A percentile compares a stretch with the other conserved stretches of the same genome.
phyloP scores from a whole-genome alignment of 2,329 filamentous ascomycete genomes.

The Blastomyces silverae region DNA sequence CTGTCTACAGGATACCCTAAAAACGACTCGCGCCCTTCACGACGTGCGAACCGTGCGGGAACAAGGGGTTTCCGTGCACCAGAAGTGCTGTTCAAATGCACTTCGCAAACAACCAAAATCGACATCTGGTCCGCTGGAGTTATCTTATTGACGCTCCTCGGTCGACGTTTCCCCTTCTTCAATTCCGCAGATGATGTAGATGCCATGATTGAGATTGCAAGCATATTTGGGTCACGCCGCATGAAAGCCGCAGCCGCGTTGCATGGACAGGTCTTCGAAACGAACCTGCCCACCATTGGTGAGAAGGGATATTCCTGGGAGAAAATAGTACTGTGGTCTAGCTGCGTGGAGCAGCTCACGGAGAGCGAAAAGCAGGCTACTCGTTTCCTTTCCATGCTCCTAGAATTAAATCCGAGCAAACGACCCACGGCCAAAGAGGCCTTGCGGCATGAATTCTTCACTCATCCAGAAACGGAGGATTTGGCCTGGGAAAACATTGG shows the following conservation, averaged over 20 bases:
- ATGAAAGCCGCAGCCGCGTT: conserved; percentile 79
- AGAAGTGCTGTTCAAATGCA: conserved; percentile 95
- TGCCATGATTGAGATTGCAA: conserved; percentile 93
- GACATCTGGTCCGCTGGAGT: conserved; percentile 97
- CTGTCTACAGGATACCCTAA: conserved; percentile 69
- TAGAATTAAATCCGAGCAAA: conserved; percentile 41
- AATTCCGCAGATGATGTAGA: conserved; percentile 98
- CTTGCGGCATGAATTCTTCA: conserved; percentile 42
- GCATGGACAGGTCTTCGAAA: conserved; percentile 89
- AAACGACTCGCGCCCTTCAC: conserved; percentile 77
- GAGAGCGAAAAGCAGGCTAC: conserved; percentile 43
- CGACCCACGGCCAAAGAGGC: conserved; percentile 41
- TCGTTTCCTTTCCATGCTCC: conserved; percentile 37
- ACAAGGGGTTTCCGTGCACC: conserved; percentile 94
- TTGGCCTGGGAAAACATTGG: conserved; percentile 18
- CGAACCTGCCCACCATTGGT: conserved; percentile 83
- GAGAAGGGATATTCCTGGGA: conserved; percentile 79
- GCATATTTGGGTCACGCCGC: conserved; percentile 76
- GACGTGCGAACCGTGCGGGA: conserved; percentile 87
- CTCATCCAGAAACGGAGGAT: conserved; percentile 30
- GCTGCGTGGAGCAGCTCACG: conserved; percentile 59
- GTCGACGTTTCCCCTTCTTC: conserved; percentile 92
- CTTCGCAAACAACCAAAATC: conserved; percentile 84
- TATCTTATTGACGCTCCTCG: conserved; percentile 92
- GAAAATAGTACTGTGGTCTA: conserved; percentile 94